phyloP scores from a whole-genome alignment of 306 rosid genomes.

The Inga oerstediana region DNA sequence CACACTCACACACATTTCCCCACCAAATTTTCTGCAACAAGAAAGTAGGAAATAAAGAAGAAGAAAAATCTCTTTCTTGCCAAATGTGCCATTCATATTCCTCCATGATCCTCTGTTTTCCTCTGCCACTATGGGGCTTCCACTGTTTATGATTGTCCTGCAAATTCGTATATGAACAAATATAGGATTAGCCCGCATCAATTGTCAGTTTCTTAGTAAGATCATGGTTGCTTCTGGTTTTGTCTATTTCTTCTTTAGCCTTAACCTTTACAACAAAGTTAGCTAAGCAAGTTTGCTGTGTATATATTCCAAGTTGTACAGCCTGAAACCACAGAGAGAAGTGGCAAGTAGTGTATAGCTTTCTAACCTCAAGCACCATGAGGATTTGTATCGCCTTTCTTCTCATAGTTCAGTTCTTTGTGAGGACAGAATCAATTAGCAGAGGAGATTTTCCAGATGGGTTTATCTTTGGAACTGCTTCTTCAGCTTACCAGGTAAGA shows the following conservation, averaged over 20 bases:
- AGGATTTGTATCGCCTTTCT: conserved; percentile 33
- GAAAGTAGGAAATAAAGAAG: not conserved
- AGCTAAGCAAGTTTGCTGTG: conserved; percentile 32
- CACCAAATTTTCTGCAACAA: conserved; percentile 16
- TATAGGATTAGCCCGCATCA: not conserved
- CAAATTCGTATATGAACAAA: conserved; percentile 5
- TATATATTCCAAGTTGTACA: conserved; percentile 30
- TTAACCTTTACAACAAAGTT: conserved; percentile 48
- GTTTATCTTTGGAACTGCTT: conserved; percentile 90
- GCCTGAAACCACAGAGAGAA: conserved; percentile 10
- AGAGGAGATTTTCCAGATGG: conserved; percentile 85
- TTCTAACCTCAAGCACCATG: conserved; percentile 49
- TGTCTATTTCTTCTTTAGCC: conserved; percentile 37
- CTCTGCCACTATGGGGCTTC: not conserved
- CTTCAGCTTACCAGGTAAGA: conserved; percentile 92
- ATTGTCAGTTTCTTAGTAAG: conserved; percentile 18
- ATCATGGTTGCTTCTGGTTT: conserved; percentile 26
- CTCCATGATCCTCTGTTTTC: not conserved
- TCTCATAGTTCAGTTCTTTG: conserved; percentile 38
- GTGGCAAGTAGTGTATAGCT: not conserved
- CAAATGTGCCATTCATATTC: conserved; percentile 22
- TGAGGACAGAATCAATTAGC: conserved; percentile 57
- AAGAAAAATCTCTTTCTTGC: conserved; percentile 23
- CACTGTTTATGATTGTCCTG: not conserved
- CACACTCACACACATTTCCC: conserved; percentile 8